These are phyloP conservation scores for Aspergillus terreus DNA, from an alignment of 2,329 filamentous ascomycete genomes.

Conservation along the genomic window DNA sequence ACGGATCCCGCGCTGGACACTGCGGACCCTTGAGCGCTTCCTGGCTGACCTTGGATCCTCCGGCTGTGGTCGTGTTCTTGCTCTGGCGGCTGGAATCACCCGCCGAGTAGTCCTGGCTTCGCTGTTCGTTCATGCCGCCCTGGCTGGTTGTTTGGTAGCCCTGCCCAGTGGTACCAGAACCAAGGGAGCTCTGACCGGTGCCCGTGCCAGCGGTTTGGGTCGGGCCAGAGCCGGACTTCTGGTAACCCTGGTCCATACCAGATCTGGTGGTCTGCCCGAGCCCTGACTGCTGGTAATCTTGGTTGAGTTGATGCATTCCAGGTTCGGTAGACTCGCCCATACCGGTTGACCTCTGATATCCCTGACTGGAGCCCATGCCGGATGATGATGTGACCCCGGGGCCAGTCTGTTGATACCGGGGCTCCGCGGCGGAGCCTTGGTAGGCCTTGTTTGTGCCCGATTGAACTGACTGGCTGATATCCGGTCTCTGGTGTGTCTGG, in stretches of 20 bases:
- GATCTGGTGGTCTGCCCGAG: background rate
- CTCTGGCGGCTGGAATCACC: background rate
- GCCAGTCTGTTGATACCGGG: too few species aligned
- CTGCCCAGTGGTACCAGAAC: background rate
- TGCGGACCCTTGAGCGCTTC: conserved; percentile 30
- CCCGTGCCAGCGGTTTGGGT: background rate
- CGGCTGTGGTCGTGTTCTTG: background rate
- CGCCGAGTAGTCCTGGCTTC: background rate
- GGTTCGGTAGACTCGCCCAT: background rate
- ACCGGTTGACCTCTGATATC: background rate
- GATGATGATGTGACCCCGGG: too few species aligned
- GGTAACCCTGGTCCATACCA: background rate
- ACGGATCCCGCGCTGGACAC: conserved; percentile 19
- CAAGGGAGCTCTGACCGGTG: background rate
- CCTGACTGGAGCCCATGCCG: background rate
- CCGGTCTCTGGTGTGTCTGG: background rate
- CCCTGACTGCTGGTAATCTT: background rate
- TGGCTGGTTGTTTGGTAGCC: background rate
- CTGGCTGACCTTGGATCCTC: conserved; percentile 18
- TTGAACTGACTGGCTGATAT: background rate
- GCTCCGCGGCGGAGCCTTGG: too few species aligned
- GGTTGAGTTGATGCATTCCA: background rate
- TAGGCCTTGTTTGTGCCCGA: background rate
- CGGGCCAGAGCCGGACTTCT: background rate
- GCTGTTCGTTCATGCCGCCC: background rate